Percentiles rank a stretch among this genome's conserved stretches.
phyloP scores from a whole-genome alignment of 73 alveolate species.

The Tetrahymena borealis region DNA sequence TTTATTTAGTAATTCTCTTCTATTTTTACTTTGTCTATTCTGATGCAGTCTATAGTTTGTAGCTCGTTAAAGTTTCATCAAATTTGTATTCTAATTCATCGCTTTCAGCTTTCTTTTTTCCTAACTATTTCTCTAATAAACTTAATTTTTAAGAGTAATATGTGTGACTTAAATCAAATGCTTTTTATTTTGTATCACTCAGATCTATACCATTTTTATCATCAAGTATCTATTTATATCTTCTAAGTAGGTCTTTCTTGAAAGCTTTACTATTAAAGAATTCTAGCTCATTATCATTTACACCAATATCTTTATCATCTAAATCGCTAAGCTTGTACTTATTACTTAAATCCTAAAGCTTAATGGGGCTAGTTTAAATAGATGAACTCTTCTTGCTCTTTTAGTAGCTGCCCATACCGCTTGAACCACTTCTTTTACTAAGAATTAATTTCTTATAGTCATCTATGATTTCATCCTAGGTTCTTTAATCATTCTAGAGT shows the following conservation, averaged over 20 bases:
- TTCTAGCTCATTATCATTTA: background rate
- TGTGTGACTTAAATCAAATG: background rate
- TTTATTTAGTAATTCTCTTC: background rate
- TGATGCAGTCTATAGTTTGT: background rate
- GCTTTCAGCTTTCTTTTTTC: background rate
- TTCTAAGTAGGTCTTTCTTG: background rate
- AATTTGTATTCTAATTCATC: background rate
- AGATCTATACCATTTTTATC: background rate
- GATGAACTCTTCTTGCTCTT: background rate
- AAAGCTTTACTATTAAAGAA: background rate
- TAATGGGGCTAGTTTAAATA: background rate
- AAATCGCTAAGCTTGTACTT: background rate
- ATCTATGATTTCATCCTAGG: background rate
- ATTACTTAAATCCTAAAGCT: background rate
- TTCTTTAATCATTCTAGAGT: background rate
- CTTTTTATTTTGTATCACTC: background rate
- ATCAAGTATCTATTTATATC: background rate
- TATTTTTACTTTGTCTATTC: background rate
- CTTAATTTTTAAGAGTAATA: background rate
- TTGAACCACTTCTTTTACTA: background rate
- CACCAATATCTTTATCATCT: background rate
- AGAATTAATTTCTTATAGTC: background rate
- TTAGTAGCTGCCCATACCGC: no score
- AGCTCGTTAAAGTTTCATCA: background rate
- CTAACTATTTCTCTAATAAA: background rate